Evolutionary conservation across 2,329 filamentous ascomycete species (phyloP).

Genomic region (Cyphellophora attinorum): DNA sequence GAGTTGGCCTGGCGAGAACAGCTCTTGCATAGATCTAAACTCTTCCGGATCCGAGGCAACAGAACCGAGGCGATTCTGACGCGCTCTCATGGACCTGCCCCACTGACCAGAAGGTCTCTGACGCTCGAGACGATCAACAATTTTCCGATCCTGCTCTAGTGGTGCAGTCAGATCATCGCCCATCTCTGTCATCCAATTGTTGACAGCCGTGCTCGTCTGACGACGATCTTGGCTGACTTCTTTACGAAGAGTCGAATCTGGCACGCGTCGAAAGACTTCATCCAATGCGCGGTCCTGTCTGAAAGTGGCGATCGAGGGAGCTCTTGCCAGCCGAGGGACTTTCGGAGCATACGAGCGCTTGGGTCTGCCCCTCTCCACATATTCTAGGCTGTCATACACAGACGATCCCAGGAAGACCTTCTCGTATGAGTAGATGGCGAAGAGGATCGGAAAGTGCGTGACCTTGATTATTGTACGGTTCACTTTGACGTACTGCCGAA

Average conservation of each 20-base stretch:
- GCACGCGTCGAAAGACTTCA: slow-evolving; percentile 74
- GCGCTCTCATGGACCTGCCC: slow-evolving; percentile 19
- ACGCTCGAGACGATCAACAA: slow-evolving; percentile 49
- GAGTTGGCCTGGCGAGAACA: slow-evolving; percentile 27
- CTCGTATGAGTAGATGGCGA: slow-evolving; percentile 82
- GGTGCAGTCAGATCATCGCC: slow-evolving; percentile 47
- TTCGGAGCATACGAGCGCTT: slow-evolving; percentile 47
- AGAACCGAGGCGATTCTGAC: slow-evolving; percentile 39
- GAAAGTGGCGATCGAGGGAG: slow-evolving; percentile 79
- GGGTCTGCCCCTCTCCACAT: slow-evolving; percentile 60
- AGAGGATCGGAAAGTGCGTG: slow-evolving; percentile 80
- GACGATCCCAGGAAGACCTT: slow-evolving; percentile 64
- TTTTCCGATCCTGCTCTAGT: slow-evolving; percentile 49
- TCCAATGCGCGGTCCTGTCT: slow-evolving; percentile 85
- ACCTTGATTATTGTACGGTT: slow-evolving; percentile 88
- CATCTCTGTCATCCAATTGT: slow-evolving; percentile 76
- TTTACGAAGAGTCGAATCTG: slow-evolving; percentile 52
- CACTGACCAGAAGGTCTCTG: slow-evolving; percentile 35
- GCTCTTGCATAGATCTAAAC: slow-evolving; percentile 22
- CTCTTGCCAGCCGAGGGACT: slow-evolving; percentile 56
- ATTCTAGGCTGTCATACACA: slow-evolving; percentile 73
- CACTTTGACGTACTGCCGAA: slow-evolving; percentile 70
- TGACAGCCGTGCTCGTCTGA: slow-evolving; percentile 72
- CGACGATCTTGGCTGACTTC: slow-evolving; percentile 55
- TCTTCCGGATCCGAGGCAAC: slow-evolving; percentile 50